Evolutionary conservation across 441 rosid genomes (phyloP), one percentile per base, ranked within the genome.

Genomic region (Metrosideros polymorpha): DNA sequence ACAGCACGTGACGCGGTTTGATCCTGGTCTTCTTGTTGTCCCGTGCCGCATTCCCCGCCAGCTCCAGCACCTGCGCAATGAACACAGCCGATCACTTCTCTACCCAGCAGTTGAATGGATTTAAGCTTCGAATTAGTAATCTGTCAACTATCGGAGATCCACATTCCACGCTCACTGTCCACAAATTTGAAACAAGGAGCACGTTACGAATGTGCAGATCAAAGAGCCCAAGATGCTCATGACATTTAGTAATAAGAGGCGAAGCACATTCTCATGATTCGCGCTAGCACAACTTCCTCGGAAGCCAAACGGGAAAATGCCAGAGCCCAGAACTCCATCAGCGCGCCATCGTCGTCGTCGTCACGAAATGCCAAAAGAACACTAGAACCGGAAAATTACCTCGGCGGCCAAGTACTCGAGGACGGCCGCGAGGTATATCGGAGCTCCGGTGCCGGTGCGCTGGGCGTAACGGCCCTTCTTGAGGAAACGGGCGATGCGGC

Each of bases 1-100:
- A 50, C 35, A 86, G 85, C 82, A 86, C 85, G 35, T 86, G 85
- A 12, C 85, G 66, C 49, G 87, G 87, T 53, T 56, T 83, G 77
- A 86, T 86, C 85, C 87, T 50, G 50, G 32, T 86, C 87, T 86
- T 86, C 87, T 83, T 86, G 87, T 86, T 82, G 85, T 86, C 87
- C 32, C 87, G 82, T 4, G 87, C 85, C 35, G 87, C 87, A 49
- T 86, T 86, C 29, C 87, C 87, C 45, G 87, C 87, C 84, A 86
- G 84, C 47, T 86, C 87, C 57, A 86, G 85, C 45, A 86, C 86
- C 86, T 85, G 55, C 86, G 29, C 2, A 27, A 53, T 30, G 55
- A 50, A 15, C 43, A 3, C 29, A 9, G 17, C 18, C 25, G 12
- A 24, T 35, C 79, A 35, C 47, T 1, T 35, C 79, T 22, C 27